Conservation (phyloP, 768 basidiomycete genomes). For the Mycena filopes region DNA sequence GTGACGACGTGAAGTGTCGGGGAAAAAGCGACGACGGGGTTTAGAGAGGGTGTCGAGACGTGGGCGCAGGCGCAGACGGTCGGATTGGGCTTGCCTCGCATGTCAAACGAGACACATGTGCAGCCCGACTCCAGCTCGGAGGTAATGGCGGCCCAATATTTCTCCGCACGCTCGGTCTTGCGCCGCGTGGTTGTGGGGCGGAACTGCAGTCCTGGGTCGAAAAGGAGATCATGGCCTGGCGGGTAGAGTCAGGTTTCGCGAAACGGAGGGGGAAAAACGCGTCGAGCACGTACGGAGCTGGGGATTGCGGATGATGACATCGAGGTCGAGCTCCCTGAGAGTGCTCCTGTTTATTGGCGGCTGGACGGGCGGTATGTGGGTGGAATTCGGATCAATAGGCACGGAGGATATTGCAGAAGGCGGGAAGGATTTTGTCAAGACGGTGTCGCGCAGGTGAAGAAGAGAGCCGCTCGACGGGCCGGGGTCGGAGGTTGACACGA, state of each 20-base stretch:
- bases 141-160: slow-evolving; percentile 86
- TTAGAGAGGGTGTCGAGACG: slow-evolving; percentile 51
- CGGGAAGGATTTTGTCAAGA: slow-evolving; percentile 44
- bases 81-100: slow-evolving; percentile 62
- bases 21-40: slow-evolving; percentile 56
- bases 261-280: slow-evolving; percentile 26
- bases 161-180: slow-evolving; percentile 77
- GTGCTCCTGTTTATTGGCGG: slow-evolving; percentile 88
- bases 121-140: slow-evolving; percentile 85
- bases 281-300: slow-evolving; percentile 79
- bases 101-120: slow-evolving; percentile 83
- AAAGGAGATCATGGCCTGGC: slow-evolving; percentile 88
- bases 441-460: slow-evolving; percentile 45
- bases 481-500: slow-evolving; percentile 53
- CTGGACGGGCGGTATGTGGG: slow-evolving; percentile 72
- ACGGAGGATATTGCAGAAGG: slow-evolving; percentile 44
- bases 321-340: slow-evolving; percentile 85
- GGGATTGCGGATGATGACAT: slow-evolving; percentile 87
- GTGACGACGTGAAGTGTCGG: slow-evolving; percentile 62
- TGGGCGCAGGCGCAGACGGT: slow-evolving; percentile 67
- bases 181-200: slow-evolving; percentile 79
- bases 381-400: slow-evolving; percentile 55
- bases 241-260: slow-evolving; percentile 32
- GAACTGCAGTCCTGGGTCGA: slow-evolving; percentile 87
- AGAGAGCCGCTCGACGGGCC: slow-evolving; percentile 58